phyloP scores from a whole-genome alignment of 805 yeast genomes.

The Saturnispora quitensis region DNA sequence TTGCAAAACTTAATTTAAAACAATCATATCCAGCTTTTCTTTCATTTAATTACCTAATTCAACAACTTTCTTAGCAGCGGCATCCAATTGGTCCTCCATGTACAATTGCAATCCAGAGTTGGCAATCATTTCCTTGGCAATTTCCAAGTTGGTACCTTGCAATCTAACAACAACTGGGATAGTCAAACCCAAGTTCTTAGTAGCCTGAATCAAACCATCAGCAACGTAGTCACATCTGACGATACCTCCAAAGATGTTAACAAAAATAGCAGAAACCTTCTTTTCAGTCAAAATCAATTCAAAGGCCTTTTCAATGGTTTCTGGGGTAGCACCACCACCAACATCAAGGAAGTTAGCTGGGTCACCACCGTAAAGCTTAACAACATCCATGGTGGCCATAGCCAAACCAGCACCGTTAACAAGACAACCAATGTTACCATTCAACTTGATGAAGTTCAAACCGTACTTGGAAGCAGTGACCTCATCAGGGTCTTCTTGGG shows the following conservation, averaged over 20 bases:
- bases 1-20: not conserved
- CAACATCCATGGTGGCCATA: conserved; percentile 99
- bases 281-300: conserved; percentile 83
- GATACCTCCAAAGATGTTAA: conserved; percentile 98
- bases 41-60: conserved; percentile 36
- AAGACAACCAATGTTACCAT: conserved; percentile 97
- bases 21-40: conserved; percentile 3
- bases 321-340: conserved; percentile 99
- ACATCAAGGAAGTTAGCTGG: conserved; percentile 99
- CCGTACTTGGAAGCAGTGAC: conserved; percentile 84
- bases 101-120: conserved; percentile 89
- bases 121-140: conserved; percentile 78
- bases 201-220: conserved; percentile 90
- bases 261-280: conserved; percentile 89
- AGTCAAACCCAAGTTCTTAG: conserved; percentile 80
- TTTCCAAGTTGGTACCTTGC: conserved; percentile 93
- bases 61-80: conserved; percentile 94
- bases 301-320: conserved; percentile 95
- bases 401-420: conserved; percentile 99
- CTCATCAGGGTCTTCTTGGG: conserved; percentile 98
- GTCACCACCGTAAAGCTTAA: conserved; percentile 94
- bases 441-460: conserved; percentile 92
- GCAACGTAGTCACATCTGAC: conserved; percentile 99
- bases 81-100: conserved; percentile 87
- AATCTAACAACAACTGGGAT: conserved; percentile 97